These are phyloP conservation scores for Trichoderma orchidacearum DNA, from an alignment of 495 filamentous ascomycete genomes.

Conservation along the genomic window DNA sequence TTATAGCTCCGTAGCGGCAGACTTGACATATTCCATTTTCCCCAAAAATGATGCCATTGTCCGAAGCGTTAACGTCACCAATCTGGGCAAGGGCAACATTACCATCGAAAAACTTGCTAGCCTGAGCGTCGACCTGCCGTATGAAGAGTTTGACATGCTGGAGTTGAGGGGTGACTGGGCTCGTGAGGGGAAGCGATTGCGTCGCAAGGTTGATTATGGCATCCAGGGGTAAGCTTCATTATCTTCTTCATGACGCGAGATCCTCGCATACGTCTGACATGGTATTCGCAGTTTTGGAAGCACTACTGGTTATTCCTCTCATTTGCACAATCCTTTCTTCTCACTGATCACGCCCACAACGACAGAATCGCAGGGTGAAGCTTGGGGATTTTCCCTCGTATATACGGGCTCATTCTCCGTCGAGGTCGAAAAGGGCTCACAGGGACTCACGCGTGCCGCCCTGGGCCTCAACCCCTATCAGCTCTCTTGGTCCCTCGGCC, in stretches of 20 bases:
- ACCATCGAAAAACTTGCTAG: slow-evolving; percentile 35
- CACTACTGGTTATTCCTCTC: slow-evolving; percentile 37
- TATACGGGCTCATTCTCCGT: slow-evolving; percentile 39
- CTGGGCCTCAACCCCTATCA: slow-evolving; percentile 38
- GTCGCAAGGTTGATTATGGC: neutral
- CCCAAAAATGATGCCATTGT: slow-evolving; percentile 36
- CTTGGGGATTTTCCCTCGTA: slow-evolving; percentile 40
- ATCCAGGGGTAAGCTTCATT: slow-evolving; percentile 19
- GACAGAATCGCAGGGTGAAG: slow-evolving; percentile 37
- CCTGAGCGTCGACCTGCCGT: slow-evolving; percentile 38
- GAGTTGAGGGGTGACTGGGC: slow-evolving; percentile 40
- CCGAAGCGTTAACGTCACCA: slow-evolving; percentile 38
- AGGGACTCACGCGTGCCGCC: slow-evolving; percentile 36
- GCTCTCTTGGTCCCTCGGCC: slow-evolving; percentile 29
- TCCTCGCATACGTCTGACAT: slow-evolving; percentile 9
- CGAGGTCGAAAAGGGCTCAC: slow-evolving; percentile 38
- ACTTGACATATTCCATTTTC: slow-evolving; percentile 41
- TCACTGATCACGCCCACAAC: slow-evolving; percentile 33
- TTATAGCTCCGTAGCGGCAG: slow-evolving; percentile 32
- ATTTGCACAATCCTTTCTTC: slow-evolving; percentile 41
- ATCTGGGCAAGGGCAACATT: slow-evolving; percentile 30
- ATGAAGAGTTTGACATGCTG: slow-evolving; percentile 40
- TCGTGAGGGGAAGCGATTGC: slow-evolving; percentile 22
- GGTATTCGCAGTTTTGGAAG: slow-evolving; percentile 27
- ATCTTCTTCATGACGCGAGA: slow-evolving; percentile 23